These are phyloP conservation scores for Sporobolomyces phaffii DNA, from an alignment of 768 basidiomycete genomes.

Conservation along the genomic window DNA sequence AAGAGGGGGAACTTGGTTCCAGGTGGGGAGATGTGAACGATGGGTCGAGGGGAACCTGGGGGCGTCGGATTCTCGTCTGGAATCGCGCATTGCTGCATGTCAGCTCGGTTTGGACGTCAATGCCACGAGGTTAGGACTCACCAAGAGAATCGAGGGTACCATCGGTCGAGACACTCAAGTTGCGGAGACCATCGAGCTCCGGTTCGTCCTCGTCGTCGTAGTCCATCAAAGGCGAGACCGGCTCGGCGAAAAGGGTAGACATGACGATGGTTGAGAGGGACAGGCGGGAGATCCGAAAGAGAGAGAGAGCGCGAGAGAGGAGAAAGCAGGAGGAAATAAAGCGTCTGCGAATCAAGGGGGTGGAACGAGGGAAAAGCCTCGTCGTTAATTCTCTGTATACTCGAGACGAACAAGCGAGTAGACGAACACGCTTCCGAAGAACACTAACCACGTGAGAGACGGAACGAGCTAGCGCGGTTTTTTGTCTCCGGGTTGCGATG, in stretches of 20 bases:
- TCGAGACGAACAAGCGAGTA: too few species aligned
- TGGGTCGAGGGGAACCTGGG: slow-evolving; percentile 19
- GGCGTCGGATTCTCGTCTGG: slow-evolving; percentile 36
- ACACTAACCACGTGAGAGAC: too few species aligned
- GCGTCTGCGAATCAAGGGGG: not conserved
- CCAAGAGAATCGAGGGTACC: slow-evolving; percentile 34
- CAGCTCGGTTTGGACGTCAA: too few species aligned
- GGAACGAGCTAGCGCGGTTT: too few species aligned
- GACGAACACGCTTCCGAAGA: too few species aligned
- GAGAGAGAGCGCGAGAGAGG: not conserved
- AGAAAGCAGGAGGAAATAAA: not conserved
- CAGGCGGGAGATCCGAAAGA: not conserved
- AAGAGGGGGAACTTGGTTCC: not conserved
- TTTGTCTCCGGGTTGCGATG: too few species aligned
- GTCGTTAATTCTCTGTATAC: not conserved
- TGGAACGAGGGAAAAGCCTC: not conserved
- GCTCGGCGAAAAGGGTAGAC: slow-evolving; percentile 3
- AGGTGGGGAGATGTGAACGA: slow-evolving; percentile 24
- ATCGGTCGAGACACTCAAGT: slow-evolving; percentile 32
- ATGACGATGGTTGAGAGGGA: not conserved
- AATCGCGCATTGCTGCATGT: too few species aligned
- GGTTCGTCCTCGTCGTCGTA: slow-evolving; percentile 24
- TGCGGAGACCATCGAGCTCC: slow-evolving; percentile 22
- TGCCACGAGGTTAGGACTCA: not conserved
- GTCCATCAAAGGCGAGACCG: slow-evolving; percentile 19